These are phyloP conservation scores for Gossypium gossypioides DNA, from an alignment of 441 rosid species.

Conservation along the genomic window DNA sequence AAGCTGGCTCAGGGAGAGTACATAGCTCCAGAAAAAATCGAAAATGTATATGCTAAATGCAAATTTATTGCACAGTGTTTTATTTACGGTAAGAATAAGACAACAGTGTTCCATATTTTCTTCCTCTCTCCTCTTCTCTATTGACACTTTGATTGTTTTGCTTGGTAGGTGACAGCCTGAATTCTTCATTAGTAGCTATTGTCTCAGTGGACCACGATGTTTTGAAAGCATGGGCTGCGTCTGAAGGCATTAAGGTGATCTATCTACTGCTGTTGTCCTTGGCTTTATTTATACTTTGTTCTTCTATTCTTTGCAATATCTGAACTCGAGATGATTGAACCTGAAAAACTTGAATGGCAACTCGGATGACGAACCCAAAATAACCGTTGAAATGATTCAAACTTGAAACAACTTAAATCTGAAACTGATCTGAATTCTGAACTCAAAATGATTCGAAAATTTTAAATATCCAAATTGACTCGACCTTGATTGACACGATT, in stretches of 20 bases:
- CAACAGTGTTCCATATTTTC: neutral
- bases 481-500: too few relatives aligned
- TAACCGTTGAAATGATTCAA: too few relatives aligned
- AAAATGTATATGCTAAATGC: conserved; percentile 93
- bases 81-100: conserved; percentile 75
- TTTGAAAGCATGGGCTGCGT: conserved; percentile 70
- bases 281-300: too few relatives aligned
- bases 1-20: conserved; percentile 98
- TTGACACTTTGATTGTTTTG: conserved; percentile 16
- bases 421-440: too few relatives aligned
- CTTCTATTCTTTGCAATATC: too few relatives aligned
- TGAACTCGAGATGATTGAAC: too few relatives aligned
- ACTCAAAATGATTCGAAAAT: too few relatives aligned
- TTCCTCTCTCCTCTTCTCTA: conserved; percentile 5
- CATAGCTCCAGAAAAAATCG: conserved; percentile 97
- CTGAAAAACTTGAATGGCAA: too few relatives aligned
- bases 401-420: too few relatives aligned
- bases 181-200: conserved; percentile 76
- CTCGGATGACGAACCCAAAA: too few relatives aligned
- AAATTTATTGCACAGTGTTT: conserved; percentile 72
- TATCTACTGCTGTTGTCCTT: conserved; percentile 1
- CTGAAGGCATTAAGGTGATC: conserved; percentile 76
- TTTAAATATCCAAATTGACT: too few relatives aligned
- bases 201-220: conserved; percentile 77
- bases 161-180: conserved; percentile 79